Evolutionary conservation across 2,329 filamentous ascomycete genomes (phyloP).

Genomic region (Fusarium sp.): DNA sequence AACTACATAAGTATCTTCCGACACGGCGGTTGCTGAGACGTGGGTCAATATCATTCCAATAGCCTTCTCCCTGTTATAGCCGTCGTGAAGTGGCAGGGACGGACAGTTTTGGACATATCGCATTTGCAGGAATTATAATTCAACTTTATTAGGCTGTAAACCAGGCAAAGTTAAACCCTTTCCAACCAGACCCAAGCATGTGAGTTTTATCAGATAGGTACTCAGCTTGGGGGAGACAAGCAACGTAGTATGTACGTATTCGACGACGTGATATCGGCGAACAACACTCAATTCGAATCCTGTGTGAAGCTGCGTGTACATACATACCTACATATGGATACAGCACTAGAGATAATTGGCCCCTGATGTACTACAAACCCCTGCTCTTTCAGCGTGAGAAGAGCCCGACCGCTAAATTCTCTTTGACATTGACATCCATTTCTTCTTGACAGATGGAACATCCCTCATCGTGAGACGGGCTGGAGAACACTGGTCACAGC

Average conservation of each 20-base stretch:
- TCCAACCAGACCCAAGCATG: background rate
- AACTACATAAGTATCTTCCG: background rate
- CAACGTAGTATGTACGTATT: background rate
- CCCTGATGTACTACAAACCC: constrained; percentile 22
- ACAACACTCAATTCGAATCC: background rate
- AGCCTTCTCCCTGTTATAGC: constrained; percentile 5
- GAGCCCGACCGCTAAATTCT: constrained; percentile 4
- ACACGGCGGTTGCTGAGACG: constrained; percentile 15
- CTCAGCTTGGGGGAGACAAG: background rate
- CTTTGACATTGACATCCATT: background rate
- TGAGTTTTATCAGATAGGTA: background rate
- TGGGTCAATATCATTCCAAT: constrained; percentile 35
- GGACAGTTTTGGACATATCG: background rate
- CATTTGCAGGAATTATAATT: background rate
- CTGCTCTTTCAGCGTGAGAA: background rate
- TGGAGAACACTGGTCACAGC: background rate
- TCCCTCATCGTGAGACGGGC: constrained; percentile 2
- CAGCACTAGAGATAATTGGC: background rate
- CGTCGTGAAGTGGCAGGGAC: background rate
- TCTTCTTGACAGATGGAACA: constrained; percentile 8
- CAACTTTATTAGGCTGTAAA: background rate
- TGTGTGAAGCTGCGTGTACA: background rate
- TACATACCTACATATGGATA: background rate
- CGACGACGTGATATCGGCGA: background rate
- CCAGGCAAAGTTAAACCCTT: background rate